These are phyloP conservation scores for Neohortaea acidophila DNA, from an alignment of 495 filamentous ascomycete genomes.

Conservation along the genomic window DNA sequence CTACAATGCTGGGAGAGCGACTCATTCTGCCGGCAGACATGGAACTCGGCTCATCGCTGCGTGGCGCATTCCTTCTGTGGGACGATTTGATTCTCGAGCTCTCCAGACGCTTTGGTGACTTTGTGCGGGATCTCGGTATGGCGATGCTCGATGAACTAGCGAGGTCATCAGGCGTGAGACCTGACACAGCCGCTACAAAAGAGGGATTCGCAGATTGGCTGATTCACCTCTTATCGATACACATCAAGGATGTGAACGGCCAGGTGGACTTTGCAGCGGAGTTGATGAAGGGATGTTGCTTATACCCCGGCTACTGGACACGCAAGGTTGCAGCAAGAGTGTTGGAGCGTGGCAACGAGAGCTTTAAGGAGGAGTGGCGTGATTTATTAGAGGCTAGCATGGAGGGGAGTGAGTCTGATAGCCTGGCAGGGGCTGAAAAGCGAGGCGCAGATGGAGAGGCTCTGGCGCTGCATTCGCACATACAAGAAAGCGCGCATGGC, in stretches of 20 bases:
- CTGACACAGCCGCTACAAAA: constrained; percentile 3
- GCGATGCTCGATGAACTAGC: constrained; percentile 9
- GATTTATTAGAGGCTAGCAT: constrained; percentile 12
- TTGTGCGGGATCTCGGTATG: constrained; percentile 6
- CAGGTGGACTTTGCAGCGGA: background rate
- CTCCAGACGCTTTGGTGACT: background rate
- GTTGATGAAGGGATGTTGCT: constrained; percentile 13
- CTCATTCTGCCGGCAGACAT: constrained; percentile 18
- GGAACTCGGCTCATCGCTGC: constrained; percentile 15
- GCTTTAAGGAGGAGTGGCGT: constrained; percentile 7
- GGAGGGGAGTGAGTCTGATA: background rate
- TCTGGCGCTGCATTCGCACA: too few species aligned
- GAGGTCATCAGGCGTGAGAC: background rate
- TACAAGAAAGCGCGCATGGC: too few species aligned
- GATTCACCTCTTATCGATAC: constrained; percentile 16
- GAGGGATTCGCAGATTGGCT: constrained; percentile 23
- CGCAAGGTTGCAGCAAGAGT: constrained; percentile 5
- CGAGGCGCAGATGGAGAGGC: too few species aligned
- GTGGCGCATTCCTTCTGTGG: constrained; percentile 26
- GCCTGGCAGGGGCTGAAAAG: background rate
- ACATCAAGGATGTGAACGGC: too few species aligned
- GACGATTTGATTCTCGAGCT: constrained; percentile 18
- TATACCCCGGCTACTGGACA: constrained; percentile 15
- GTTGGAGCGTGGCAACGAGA: constrained; percentile 5
- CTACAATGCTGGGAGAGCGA: constrained; percentile 18